Evolutionary conservation across 192 early-diverging fungal species (phyloP).

Genomic region (Backusella westeae): DNA sequence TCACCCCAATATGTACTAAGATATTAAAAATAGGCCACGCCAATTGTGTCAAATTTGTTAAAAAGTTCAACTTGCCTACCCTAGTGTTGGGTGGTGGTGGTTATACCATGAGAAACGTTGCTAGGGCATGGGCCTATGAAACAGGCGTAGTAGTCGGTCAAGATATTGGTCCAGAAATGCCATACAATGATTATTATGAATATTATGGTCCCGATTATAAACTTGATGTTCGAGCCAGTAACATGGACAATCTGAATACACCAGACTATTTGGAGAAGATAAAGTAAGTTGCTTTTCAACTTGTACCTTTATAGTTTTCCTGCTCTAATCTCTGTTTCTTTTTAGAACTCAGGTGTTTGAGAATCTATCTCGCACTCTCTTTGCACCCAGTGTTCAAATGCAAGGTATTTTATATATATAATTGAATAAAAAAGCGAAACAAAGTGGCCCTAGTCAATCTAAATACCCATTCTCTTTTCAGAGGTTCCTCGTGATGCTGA

Average conservation of each 20-base stretch:
- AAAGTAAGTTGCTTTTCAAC: constrained; percentile 44
- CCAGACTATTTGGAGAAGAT: constrained; percentile 83
- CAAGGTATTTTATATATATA: constrained; percentile 41
- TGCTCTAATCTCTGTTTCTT: background rate
- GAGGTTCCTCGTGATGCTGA: constrained; percentile 73
- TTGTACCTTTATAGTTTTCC: background rate
- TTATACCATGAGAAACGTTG: constrained; percentile 97
- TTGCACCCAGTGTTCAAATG: constrained; percentile 82
- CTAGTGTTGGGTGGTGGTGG: constrained; percentile 95
- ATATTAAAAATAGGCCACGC: constrained; percentile 70
- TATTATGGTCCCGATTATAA: constrained; percentile 92
- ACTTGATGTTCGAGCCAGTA: constrained; percentile 83
- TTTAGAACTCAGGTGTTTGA: constrained; percentile 61
- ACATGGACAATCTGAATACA: constrained; percentile 88
- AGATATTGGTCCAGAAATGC: constrained; percentile 71
- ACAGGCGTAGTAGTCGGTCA: constrained; percentile 82
- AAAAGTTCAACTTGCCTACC: constrained; percentile 87
- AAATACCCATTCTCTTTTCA: constrained; percentile 9
- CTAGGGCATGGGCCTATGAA: constrained; percentile 94
- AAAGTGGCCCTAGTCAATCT: background rate
- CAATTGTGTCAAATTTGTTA: constrained; percentile 88
- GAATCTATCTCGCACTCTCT: constrained; percentile 57
- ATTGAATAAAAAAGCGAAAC: background rate
- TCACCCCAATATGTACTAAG: background rate
- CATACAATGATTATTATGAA: constrained; percentile 85